These are phyloP conservation scores for Colletotrichum plurivorum DNA, from an alignment of 2,329 filamentous ascomycete genomes.

Conservation along the genomic window DNA sequence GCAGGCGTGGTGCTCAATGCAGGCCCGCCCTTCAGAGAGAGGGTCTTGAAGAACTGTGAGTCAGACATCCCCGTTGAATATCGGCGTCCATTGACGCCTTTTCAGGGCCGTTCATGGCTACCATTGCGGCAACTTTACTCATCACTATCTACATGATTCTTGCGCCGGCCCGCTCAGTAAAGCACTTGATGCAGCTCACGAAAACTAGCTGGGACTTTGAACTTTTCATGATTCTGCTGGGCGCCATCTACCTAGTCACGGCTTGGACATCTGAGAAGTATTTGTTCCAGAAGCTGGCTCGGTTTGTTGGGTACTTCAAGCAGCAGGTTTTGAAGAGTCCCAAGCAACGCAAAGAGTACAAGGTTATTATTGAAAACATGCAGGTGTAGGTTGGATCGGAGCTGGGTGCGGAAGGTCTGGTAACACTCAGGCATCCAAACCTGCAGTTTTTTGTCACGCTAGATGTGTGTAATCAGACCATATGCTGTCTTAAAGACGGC, in stretches of 20 bases:
- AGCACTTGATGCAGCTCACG: constrained; percentile 87
- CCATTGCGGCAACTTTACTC: constrained; percentile 77
- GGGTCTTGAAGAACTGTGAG: constrained; percentile 84
- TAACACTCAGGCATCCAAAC: too few relatives aligned
- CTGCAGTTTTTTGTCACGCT: too few relatives aligned
- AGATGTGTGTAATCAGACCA: too few relatives aligned
- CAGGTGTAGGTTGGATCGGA: neutral
- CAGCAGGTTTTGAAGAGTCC: constrained; percentile 68
- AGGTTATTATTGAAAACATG: constrained; percentile 81
- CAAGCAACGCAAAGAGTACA: constrained; percentile 92
- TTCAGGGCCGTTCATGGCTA: constrained; percentile 85
- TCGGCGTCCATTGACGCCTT: constrained; percentile 41
- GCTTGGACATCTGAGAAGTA: constrained; percentile 81
- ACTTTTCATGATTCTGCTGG: constrained; percentile 78
- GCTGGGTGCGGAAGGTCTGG: neutral
- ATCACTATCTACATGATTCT: constrained; percentile 87
- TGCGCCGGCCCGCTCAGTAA: constrained; percentile 78
- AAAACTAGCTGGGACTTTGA: constrained; percentile 81
- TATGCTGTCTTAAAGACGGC: too few relatives aligned
- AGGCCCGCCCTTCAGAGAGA: constrained; percentile 90
- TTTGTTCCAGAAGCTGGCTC: constrained; percentile 78
- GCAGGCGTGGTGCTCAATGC: constrained; percentile 91
- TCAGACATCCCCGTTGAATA: constrained; percentile 36
- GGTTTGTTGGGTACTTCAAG: constrained; percentile 74
- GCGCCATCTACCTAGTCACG: constrained; percentile 75